Conservation (phyloP, 345 rosid genomes). For the Crucihimalaya himalaica region DNA sequence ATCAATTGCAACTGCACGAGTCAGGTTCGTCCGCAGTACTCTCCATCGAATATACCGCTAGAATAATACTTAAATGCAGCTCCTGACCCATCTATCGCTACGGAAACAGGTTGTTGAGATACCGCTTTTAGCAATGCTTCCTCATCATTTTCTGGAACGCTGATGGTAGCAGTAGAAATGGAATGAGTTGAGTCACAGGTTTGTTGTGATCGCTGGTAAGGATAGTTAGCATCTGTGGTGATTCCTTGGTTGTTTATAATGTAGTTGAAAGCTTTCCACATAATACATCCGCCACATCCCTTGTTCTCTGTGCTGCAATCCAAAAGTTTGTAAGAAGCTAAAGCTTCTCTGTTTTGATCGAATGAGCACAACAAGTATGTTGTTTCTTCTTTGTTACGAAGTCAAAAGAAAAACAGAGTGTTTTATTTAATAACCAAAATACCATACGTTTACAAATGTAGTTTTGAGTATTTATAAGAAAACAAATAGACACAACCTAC, state of each 20-base stretch:
- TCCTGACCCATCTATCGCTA: slow-evolving; percentile 28
- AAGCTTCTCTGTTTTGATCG: too few relatives aligned
- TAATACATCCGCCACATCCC: slow-evolving; percentile 45
- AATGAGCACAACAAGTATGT: too few relatives aligned
- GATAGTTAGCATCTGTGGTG: slow-evolving; percentile 31
- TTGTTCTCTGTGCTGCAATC: slow-evolving; percentile 42
- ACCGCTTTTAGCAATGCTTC: slow-evolving; percentile 15
- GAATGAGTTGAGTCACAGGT: background rate
- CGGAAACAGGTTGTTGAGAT: slow-evolving; percentile 47
- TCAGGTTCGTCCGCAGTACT: slow-evolving; percentile 22
- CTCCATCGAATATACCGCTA: slow-evolving; percentile 35
- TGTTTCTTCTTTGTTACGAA: too few relatives aligned
- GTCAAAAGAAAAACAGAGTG: too few relatives aligned
- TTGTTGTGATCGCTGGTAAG: slow-evolving; percentile 3
- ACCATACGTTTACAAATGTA: too few relatives aligned
- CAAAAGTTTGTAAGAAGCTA: too few relatives aligned
- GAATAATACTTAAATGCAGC: slow-evolving; percentile 28
- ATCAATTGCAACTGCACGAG: slow-evolving; percentile 47
- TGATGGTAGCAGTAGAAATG: background rate
- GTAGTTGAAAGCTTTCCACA: slow-evolving; percentile 41
- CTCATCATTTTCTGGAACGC: background rate
- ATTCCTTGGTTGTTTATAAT: slow-evolving; percentile 39
- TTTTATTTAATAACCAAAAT: too few relatives aligned
- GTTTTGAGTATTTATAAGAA: too few relatives aligned
- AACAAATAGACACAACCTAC: too few relatives aligned